Conservation (phyloP, 441 rosid genomes). For the Aleurites moluccanus region DNA sequence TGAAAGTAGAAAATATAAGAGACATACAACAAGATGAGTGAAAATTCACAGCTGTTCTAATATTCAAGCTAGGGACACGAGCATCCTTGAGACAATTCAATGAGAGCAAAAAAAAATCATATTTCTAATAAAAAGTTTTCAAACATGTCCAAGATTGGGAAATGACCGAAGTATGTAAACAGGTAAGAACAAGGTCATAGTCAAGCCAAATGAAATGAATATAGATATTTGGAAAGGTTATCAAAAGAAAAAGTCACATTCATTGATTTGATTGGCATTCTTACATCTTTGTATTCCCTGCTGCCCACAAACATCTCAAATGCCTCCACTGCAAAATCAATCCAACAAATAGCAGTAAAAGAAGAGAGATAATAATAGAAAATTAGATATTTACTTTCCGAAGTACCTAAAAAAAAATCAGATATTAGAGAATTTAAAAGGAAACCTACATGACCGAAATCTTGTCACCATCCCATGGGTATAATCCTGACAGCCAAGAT, state of each 20-base stretch:
- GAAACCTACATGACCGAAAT: conserved; percentile 65
- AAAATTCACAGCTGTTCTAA: not conserved
- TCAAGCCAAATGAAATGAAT: conserved; percentile 5
- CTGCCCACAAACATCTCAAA: conserved; percentile 63
- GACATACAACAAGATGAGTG: not conserved
- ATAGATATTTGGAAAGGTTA: not conserved
- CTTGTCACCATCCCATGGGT: conserved; percentile 72
- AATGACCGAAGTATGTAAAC: not conserved
- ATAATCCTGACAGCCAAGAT: conserved; percentile 52
- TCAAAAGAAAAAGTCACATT: not conserved
- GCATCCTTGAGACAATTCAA: not conserved
- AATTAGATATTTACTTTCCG: no score
- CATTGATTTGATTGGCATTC: conserved; percentile 24
- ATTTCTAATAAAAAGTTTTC: not conserved
- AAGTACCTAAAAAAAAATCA: conserved; percentile 2
- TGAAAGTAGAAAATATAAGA: not conserved
- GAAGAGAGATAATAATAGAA: conserved; percentile 6
- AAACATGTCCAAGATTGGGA: not conserved
- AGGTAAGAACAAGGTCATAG: not conserved
- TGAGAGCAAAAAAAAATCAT: not conserved
- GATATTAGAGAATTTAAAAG: conserved; percentile 11
- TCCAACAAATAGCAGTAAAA: conserved; percentile 25
- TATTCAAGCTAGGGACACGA: not conserved
- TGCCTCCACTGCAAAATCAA: conserved; percentile 63
- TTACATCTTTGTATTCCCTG: conserved; percentile 69